Evolutionary conservation across 768 basidiomycete genomes (phyloP), one percentile per base, ranked within the genome.

Genomic region (Naganishia onofrii): DNA sequence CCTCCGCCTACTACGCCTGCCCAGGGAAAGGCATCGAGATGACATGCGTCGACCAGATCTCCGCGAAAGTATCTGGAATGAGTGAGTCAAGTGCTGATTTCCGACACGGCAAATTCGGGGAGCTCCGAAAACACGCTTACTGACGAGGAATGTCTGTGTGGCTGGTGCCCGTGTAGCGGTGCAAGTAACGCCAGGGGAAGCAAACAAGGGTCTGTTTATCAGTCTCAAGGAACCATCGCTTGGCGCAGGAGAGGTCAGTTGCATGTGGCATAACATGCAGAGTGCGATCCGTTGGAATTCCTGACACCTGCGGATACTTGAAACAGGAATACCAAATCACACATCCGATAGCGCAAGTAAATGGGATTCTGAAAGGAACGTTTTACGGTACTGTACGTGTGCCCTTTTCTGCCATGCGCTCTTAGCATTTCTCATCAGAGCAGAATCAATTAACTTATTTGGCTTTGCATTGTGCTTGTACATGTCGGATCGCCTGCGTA

Each of bases 191-290:
- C 90, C 96, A 0, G 96, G 96, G 0, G 83, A 86, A 42, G 87
- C 84, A 74, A 98, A 97, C 83, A 88, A 90, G 80, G 96, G 96
- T 26, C 87, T 97, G 69, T 96, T 88, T 78, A 83, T 98, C 74
- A 84, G 86, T 28, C 84, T 98, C 57, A 89, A 85, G 0, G 88
- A 88, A 29, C 76, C 92, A 87, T 15, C 85, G 81, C 66, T 92
- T 87, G 53, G 87, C 84, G 74, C 93, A 89, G 73, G 95, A 90
- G 83, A 83, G 71, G 82, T 82, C 64, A 71, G 81, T 73, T 23
- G 32, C n/a, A 12, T 19, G 29, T 10, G 12, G 29, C 19, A 17
- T 12, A 26, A 19, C 36, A 26, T 21, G 15, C 13, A 34, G 32
- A 31, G 23, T 26, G 23, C 15, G 21, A 19, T 53, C 2, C 21